Evolutionary conservation across 805 yeast genomes (phyloP), one percentile per base, ranked within the genome.

Genomic region (Saccharomycopsis olivae): DNA sequence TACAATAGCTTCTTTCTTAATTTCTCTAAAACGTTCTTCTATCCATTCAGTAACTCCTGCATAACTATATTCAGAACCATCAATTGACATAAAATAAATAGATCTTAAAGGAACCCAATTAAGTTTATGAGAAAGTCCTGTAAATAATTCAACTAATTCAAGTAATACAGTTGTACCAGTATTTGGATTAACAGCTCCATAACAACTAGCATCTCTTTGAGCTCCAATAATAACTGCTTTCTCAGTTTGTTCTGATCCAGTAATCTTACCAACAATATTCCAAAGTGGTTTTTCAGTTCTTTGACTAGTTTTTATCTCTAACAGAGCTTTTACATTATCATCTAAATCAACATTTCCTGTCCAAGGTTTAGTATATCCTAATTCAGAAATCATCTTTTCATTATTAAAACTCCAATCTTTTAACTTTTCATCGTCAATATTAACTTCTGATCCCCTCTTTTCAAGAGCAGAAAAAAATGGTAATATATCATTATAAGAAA

Each of bases 41-140:
- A 78, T 66, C 69, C 88, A 76, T 51, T 81, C 89, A 0, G 87
- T 68, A n/a, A 84, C 68, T 0, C 97, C 97, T 0, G 92, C 95
- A 49, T 68, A 61, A 54, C 87, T 87, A 52, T 80, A 86, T 46
- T 78, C 75, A 0, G 81, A 63, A 1, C 83, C 96, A 51, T 88
- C 94, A 63, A 82, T 86, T 1, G 95, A 83, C 0, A 75, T 74
- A 60, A 88, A 87, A 52, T 79, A 78, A 11, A 88, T 77, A 3
- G 88, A 68, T 55, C 97, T 70, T 29, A 86, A 57, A 0, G 97
- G 96, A 34, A 66, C 63, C 96, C 96, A 88, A 44, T 77, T 74
- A 50, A 68, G 69, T 28, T 75, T 65, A 38, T 73, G 65, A 43
- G 72, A 76, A 56, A 87, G 61, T 20, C 73, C 65, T 16, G 84